Percentiles rank a stretch among this genome's conserved stretches.
These are phyloP conservation scores for Starmerella floris DNA, from an alignment of 805 yeast species.

Conservation along the genomic window DNA sequence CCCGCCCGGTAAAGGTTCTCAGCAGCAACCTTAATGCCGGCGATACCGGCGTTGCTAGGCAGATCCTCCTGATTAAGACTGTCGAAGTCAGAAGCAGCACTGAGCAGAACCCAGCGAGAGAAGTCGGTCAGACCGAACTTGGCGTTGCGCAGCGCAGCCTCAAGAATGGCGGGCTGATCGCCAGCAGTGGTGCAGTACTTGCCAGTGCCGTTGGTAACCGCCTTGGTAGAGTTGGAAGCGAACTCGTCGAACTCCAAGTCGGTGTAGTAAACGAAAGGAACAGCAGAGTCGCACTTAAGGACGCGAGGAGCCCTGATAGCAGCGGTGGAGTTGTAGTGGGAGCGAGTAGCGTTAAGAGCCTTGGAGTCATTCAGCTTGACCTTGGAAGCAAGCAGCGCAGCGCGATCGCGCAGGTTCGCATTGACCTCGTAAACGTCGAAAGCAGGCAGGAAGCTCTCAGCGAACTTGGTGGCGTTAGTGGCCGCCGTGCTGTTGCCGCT, in stretches of 20 bases:
- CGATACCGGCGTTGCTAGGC: conserved; percentile 34
- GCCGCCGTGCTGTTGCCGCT: conserved; percentile 49
- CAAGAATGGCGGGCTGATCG: conserved; percentile 55
- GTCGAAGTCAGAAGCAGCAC: conserved; percentile 48
- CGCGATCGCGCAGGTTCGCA: conserved; percentile 45
- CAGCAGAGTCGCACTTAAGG: conserved; percentile 44
- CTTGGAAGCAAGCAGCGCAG: conserved; percentile 38
- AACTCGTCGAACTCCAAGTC: conserved; percentile 41
- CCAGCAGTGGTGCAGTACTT: conserved; percentile 50
- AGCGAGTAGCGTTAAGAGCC: conserved; percentile 35
- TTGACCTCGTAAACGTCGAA: conserved; percentile 54
- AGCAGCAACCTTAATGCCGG: conserved; percentile 39
- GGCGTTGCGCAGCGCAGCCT: conserved; percentile 43
- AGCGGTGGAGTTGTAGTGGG: conserved; percentile 37
- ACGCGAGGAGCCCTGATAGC: conserved; percentile 38
- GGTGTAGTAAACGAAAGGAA: conserved; percentile 48
- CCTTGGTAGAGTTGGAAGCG: conserved; percentile 35
- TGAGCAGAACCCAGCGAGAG: conserved; percentile 44
- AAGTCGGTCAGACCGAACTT: conserved; percentile 43
- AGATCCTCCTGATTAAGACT: too few relatives aligned
- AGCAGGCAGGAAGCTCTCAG: conserved; percentile 46
- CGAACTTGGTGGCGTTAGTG: conserved; percentile 35
- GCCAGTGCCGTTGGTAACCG: conserved; percentile 48
- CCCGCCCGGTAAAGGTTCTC: conserved; percentile 43
- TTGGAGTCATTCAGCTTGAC: conserved; percentile 34